Evolutionary conservation across 1,139 yeast genomes (phyloP).

Genomic region (Debaryomyces fabryi): DNA sequence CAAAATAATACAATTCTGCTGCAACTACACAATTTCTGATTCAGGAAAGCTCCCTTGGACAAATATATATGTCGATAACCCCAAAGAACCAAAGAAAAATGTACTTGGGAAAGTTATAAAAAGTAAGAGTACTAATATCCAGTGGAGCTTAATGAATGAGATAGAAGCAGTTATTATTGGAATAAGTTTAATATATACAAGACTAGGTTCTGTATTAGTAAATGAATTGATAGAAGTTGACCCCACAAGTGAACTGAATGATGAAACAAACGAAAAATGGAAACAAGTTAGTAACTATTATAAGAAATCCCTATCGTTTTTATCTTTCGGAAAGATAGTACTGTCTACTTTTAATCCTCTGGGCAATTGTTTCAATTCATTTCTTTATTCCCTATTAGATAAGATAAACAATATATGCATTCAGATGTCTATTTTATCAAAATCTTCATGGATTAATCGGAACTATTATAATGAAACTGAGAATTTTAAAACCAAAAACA

Average conservation of each 20-base stretch:
- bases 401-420: slow-evolving; percentile 36
- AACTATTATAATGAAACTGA: slow-evolving; percentile 30
- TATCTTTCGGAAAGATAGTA: slow-evolving; percentile 25
- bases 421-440: slow-evolving; percentile 45
- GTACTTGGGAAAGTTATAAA: slow-evolving; percentile 2
- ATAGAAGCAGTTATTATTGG: slow-evolving; percentile 30
- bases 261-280: slow-evolving; percentile 35
- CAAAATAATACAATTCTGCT: slow-evolving; percentile 10
- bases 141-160: slow-evolving; percentile 39
- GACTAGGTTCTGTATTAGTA: slow-evolving; percentile 40
- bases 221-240: slow-evolving; percentile 38
- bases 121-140: background rate
- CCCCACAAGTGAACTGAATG: slow-evolving; percentile 12
- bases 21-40: slow-evolving; percentile 4
- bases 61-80: slow-evolving; percentile 1
- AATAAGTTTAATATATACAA: slow-evolving; percentile 31
- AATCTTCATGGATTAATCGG: slow-evolving; percentile 45
- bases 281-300: slow-evolving; percentile 37
- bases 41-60: slow-evolving; percentile 22
- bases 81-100: slow-evolving; percentile 4
- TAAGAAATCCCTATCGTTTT: slow-evolving; percentile 34
- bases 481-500: slow-evolving; percentile 34
- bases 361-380: slow-evolving; percentile 16
- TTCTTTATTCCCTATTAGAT: slow-evolving; percentile 26
- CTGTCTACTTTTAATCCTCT: background rate